phyloP scores from a whole-genome alignment of 2,329 filamentous ascomycete species.

The Verticillium tricorpus region DNA sequence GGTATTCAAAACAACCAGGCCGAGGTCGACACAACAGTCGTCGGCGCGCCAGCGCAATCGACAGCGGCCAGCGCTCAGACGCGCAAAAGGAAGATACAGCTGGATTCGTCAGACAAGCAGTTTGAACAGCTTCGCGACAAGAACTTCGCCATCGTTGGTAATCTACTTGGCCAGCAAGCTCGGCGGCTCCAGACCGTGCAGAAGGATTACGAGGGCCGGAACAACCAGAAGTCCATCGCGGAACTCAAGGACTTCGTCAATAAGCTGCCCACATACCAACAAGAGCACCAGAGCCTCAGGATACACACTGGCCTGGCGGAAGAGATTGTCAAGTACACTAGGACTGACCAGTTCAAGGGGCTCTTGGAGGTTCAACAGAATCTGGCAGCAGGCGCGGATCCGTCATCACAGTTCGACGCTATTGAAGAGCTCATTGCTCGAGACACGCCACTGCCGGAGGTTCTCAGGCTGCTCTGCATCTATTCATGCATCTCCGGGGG shows the following conservation, averaged over 20 bases:
- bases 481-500: constrained; percentile 89
- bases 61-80: constrained; percentile 51
- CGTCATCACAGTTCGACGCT: constrained; percentile 80
- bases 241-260: constrained; percentile 95
- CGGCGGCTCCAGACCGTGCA: constrained; percentile 78
- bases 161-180: constrained; percentile 83
- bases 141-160: constrained; percentile 93
- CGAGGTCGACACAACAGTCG: constrained; percentile 85
- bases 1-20: constrained; percentile 89
- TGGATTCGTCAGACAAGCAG: constrained; percentile 85
- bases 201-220: constrained; percentile 84
- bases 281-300: constrained; percentile 89
- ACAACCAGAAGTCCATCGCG: constrained; percentile 76
- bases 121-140: constrained; percentile 84
- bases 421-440: constrained; percentile 95
- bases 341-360: constrained; percentile 82
- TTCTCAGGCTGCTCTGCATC: constrained; percentile 81
- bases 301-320: constrained; percentile 89
- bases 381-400: constrained; percentile 83
- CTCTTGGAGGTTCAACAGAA: constrained; percentile 94
- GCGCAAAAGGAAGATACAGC: constrained; percentile 79
- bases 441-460: constrained; percentile 72
- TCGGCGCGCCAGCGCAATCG: constrained; percentile 66
- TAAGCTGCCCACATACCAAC: constrained; percentile 85
- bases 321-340: constrained; percentile 90